These are phyloP conservation scores for Sphagnurus paluster DNA, from an alignment of 1,284 basidiomycete species.

Conservation along the genomic window DNA sequence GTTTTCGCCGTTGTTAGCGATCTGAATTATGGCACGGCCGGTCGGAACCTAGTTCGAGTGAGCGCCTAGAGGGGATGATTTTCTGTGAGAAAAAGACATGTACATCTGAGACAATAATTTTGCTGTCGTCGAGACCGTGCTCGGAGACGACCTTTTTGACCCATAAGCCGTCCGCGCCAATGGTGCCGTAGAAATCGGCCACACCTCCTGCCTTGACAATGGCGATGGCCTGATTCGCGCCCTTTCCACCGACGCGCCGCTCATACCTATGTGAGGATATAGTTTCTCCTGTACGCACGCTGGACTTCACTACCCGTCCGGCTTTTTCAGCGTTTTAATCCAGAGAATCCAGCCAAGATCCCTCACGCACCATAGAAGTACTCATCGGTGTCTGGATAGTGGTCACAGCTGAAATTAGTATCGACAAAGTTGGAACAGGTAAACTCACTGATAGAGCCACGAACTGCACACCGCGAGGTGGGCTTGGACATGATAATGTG, in stretches of 20 bases:
- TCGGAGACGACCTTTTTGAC: slow-evolving; percentile 37
- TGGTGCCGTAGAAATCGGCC: slow-evolving; percentile 47
- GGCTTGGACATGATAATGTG: slow-evolving; percentile 1
- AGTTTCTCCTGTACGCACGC: slow-evolving; percentile 56
- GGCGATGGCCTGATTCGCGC: slow-evolving; percentile 60
- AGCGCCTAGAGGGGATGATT: too few species aligned
- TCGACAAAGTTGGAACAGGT: too few species aligned
- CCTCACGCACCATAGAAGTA: slow-evolving; percentile 55
- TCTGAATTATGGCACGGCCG: slow-evolving; percentile 58
- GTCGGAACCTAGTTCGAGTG: slow-evolving; percentile 40
- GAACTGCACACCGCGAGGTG: slow-evolving; percentile 29
- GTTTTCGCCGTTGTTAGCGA: slow-evolving; percentile 55
- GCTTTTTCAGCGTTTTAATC: neutral
- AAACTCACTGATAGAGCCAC: slow-evolving; percentile 56
- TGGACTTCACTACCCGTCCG: slow-evolving; percentile 40
- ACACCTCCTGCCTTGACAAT: slow-evolving; percentile 47
- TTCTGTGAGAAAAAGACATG: slow-evolving; percentile 8
- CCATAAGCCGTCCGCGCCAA: slow-evolving; percentile 51
- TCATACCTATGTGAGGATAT: slow-evolving; percentile 49
- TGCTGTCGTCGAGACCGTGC: slow-evolving; percentile 39
- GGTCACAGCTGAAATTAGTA: too few species aligned
- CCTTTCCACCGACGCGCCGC: slow-evolving; percentile 55
- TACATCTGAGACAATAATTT: slow-evolving; percentile 41
- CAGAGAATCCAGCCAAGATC: neutral
- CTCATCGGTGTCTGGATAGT: slow-evolving; percentile 52